Base-by-base conservation (phyloP, 352 stramenopile species). In the Hyaloperonospora brassicae region DNA sequence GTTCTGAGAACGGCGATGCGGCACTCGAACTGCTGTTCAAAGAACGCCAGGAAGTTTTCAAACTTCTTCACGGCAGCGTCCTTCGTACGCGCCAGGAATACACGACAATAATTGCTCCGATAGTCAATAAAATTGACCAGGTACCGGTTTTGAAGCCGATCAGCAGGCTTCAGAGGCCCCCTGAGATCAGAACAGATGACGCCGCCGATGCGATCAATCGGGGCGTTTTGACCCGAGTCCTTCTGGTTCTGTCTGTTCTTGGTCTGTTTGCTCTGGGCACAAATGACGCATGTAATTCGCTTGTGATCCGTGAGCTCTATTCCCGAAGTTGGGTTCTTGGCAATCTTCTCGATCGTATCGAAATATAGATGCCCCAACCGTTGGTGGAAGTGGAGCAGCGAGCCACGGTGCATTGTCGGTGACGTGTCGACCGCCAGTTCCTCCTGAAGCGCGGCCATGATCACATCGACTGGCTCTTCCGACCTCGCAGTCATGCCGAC, bases 71-170 rank as follows among this genome's bases (percentile, higher is more conserved):
- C 22, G 7, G 27, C 27, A 31, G 27, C 27, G 7, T 59, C 44
- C 27, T 53, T 59, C 0, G 53, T 59, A 8, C 22, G 31, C 2
- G 53, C 25, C 1, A 59, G 11, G 21, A 59, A 53, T 0, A 48
- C 11, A 0, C 53, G 45, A 10, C 53, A 59, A 25, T 50, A 49
- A 9, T 59, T 53, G 4, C n/a, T 38, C 30, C 44, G 38, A 13
- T 59, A 24, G 9, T 59, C 53, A 10, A 59, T 40, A 24, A 59
- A 50, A 21, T 52, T 53, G 39, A 59, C 44, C 45, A 53, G 7
- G 7, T 31, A 31, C 27, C 7, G 27, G 7, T 31, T 31, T 7
- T 31, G 27, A 31, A 31, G 27, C 27, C 7, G 27, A 31, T 31
- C 27, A 7, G 27, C 27, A 8, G 27, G 27, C 27, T 3, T 42